Percentiles rank a stretch among this genome's conserved stretches.
These are phyloP conservation scores for Malbranchea cinnamomea DNA, from an alignment of 2,329 filamentous ascomycete species.

Conservation along the genomic window DNA sequence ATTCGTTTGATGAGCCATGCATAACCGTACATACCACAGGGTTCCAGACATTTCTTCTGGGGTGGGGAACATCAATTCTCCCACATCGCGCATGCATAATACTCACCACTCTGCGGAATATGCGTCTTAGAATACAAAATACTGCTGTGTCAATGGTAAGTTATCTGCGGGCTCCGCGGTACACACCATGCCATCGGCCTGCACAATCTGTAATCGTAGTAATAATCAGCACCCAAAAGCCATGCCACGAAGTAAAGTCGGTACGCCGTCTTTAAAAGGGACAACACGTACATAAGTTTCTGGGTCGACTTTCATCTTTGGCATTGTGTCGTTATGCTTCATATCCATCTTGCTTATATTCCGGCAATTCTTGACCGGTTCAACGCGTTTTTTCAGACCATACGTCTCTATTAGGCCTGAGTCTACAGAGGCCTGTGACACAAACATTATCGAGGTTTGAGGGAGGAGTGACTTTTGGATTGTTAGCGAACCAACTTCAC, in stretches of 20 bases:
- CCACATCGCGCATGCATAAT: not conserved
- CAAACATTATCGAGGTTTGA: constrained; percentile 62
- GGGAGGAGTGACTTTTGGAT: constrained; percentile 45
- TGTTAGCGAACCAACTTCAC: too few relatives aligned
- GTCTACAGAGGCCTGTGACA: constrained; percentile 56
- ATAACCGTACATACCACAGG: too few relatives aligned
- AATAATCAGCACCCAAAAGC: not conserved
- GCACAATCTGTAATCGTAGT: constrained; percentile 39
- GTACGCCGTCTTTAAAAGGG: too few relatives aligned
- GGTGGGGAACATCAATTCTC: too few relatives aligned
- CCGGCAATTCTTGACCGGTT: constrained; percentile 64
- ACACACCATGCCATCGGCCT: constrained; percentile 66
- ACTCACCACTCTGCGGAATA: not conserved
- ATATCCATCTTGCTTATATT: constrained; percentile 70
- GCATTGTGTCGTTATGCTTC: constrained; percentile 74
- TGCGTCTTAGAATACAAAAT: constrained; percentile 55
- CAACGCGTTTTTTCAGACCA: constrained; percentile 61
- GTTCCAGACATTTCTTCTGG: too few relatives aligned
- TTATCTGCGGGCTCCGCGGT: constrained; percentile 54
- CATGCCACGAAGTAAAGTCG: constrained; percentile 10
- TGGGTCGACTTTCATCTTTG: constrained; percentile 80
- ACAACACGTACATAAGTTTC: constrained; percentile 62
- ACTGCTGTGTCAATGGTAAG: constrained; percentile 63
- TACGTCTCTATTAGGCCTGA: constrained; percentile 56
- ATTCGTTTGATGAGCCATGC: too few relatives aligned